phyloP scores from a whole-genome alignment of 306 rosid species.

The Castanopsis chinensis region DNA sequence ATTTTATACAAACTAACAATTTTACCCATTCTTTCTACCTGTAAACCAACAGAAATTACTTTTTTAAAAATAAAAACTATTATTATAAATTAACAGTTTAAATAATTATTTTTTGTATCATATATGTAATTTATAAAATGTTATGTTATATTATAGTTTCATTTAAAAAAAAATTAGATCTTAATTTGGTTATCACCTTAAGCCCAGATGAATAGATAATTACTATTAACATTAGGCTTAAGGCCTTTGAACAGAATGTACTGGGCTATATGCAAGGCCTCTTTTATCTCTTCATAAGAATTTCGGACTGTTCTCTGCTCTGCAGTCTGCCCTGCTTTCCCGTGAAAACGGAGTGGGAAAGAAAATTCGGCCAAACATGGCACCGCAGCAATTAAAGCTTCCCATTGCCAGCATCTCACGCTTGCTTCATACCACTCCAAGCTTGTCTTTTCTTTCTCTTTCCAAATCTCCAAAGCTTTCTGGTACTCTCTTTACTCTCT shows the following conservation, averaged over 20 bases:
- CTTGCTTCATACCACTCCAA: conserved; percentile 24
- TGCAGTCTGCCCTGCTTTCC: not conserved
- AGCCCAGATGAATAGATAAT: too few species aligned
- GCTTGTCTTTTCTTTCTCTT: conserved; percentile 24
- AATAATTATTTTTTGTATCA: too few species aligned
- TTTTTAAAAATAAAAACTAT: too few species aligned
- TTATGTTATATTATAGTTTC: not conserved
- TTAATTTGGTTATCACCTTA: not conserved
- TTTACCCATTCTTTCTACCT: too few species aligned
- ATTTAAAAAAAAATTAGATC: too few species aligned
- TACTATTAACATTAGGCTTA: not conserved
- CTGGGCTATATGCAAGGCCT: too few species aligned
- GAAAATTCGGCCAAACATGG: conserved; percentile 28
- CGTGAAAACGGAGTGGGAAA: not conserved
- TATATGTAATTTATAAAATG: too few species aligned
- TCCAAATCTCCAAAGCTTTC: conserved; percentile 22
- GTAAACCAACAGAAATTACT: too few species aligned
- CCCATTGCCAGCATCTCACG: conserved; percentile 29
- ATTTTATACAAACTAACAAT: too few species aligned
- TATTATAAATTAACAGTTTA: too few species aligned
- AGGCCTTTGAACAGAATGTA: not conserved
- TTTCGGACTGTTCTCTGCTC: not conserved
- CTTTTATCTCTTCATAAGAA: not conserved
- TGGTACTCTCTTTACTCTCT: conserved; percentile 10
- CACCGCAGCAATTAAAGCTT: conserved; percentile 47